A percentile compares a stretch with the other conserved stretches of the same genome.
Conservation (phyloP, 352 stramenopile genomes). For the Globisporangium barbulae region DNA sequence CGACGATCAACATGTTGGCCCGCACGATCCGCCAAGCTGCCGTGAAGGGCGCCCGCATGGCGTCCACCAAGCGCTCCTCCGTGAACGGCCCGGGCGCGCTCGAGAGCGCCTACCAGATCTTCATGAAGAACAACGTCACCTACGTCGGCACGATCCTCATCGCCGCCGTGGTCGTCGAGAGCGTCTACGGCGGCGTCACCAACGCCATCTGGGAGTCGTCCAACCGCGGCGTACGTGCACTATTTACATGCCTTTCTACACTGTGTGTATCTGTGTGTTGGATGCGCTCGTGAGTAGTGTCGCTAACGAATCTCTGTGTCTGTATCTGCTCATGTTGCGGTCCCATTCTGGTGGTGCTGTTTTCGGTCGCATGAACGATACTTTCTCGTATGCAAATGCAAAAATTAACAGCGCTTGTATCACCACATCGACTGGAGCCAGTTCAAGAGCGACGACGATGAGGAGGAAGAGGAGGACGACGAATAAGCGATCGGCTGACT, state of each 20-base stretch:
- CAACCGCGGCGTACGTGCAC: slow-evolving; percentile 71
- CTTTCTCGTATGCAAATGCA: neutral
- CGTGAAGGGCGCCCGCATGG: slow-evolving; percentile 41
- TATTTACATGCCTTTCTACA: neutral
- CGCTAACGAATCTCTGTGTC: slow-evolving; percentile 4
- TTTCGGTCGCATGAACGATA: slow-evolving; percentile 1
- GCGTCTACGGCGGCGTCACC: slow-evolving; percentile 69
- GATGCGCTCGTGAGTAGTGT: neutral
- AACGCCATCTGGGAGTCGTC: slow-evolving; percentile 76
- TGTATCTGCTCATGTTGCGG: neutral
- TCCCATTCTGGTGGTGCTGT: slow-evolving; percentile 37
- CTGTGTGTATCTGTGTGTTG: neutral
- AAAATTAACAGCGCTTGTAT: slow-evolving; percentile 61
- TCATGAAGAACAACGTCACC: slow-evolving; percentile 82
- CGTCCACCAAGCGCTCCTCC: slow-evolving; percentile 69
- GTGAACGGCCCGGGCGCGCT: slow-evolving; percentile 71
- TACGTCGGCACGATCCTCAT: slow-evolving; percentile 81
- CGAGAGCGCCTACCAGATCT: slow-evolving; percentile 61
- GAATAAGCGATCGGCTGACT: slow-evolving; percentile 14
- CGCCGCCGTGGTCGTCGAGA: slow-evolving; percentile 64
- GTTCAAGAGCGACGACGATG: slow-evolving; percentile 77
- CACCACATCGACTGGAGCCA: slow-evolving; percentile 87
- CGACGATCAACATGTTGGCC: slow-evolving; percentile 36
- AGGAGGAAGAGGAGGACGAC: slow-evolving; percentile 67
- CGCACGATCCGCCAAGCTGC: slow-evolving; percentile 50